phyloP scores from a whole-genome alignment of 805 yeast genomes.

The Danielozyma ontarioensis region DNA sequence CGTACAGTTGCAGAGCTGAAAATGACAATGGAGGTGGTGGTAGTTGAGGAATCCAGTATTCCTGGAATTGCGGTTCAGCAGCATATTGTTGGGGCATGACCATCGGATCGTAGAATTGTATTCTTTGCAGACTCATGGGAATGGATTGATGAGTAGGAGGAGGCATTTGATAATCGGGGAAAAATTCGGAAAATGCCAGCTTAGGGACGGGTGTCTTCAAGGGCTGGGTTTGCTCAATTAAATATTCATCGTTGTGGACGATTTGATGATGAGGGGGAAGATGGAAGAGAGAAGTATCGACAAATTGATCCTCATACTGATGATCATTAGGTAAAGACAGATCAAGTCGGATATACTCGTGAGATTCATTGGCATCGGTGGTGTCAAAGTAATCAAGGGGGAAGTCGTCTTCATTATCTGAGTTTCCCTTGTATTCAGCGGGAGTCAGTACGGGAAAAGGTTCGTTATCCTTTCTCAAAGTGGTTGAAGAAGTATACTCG shows the following conservation, averaged over 20 bases:
- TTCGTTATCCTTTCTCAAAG: slow-evolving; percentile 5
- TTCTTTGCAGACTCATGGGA: background rate
- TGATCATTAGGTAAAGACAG: slow-evolving; percentile 3
- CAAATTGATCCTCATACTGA: slow-evolving; percentile 8
- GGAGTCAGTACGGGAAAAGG: slow-evolving; percentile 17
- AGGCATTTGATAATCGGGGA: background rate
- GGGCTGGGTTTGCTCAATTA: slow-evolving; percentile 49
- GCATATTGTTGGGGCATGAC: no score
- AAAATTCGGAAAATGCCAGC: background rate
- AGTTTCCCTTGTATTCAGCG: slow-evolving; percentile 14
- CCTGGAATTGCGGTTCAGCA: background rate
- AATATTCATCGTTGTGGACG: slow-evolving; percentile 40
- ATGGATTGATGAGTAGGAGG: background rate
- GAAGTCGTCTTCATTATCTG: slow-evolving; percentile 56
- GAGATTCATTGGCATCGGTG: slow-evolving; percentile 11
- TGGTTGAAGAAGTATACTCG: background rate
- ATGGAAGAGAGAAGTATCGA: slow-evolving; percentile 15
- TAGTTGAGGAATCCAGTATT: background rate
- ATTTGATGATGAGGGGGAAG: slow-evolving; percentile 23
- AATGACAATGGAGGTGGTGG: no score
- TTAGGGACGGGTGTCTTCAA: slow-evolving; percentile 26
- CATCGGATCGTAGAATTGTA: background rate
- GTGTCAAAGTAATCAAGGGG: slow-evolving; percentile 63
- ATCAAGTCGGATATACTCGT: slow-evolving; percentile 1
- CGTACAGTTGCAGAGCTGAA: background rate